Conservation (phyloP, 495 filamentous ascomycete species). For the Penicillium bovifimosum region DNA sequence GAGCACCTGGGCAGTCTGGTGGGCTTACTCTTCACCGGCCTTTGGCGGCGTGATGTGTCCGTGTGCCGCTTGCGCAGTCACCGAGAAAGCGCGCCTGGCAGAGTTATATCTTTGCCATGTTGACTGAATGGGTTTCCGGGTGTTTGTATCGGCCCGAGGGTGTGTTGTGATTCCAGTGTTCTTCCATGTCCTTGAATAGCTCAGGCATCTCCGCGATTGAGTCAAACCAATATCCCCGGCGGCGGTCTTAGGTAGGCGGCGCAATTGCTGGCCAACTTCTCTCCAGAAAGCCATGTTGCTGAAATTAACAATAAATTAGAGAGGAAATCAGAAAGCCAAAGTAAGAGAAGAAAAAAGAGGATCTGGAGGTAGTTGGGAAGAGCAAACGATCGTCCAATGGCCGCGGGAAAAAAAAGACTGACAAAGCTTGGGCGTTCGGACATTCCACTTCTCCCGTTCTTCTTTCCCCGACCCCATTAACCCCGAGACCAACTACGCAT, state of each 20-base stretch:
- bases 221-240: constrained; percentile 27
- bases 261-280: constrained; percentile 34
- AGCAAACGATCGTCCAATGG: constrained; percentile 21
- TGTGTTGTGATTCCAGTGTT: constrained; percentile 16
- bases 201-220: constrained; percentile 32
- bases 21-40: constrained; percentile 87
- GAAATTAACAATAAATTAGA: constrained; percentile 5
- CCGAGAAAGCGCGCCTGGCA: constrained; percentile 58
- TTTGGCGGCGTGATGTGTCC: constrained; percentile 79
- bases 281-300: constrained; percentile 35
- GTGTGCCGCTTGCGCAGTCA: constrained; percentile 55
- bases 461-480: constrained; percentile 12
- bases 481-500: constrained; percentile 19
- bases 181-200: constrained; percentile 19
- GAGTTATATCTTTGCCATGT: constrained; percentile 23
- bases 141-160: constrained; percentile 5
- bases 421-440: constrained; percentile 23
- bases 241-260: constrained; percentile 27
- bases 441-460: constrained; percentile 19
- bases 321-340: neutral
- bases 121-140: constrained; percentile 8
- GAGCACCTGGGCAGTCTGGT: neutral
- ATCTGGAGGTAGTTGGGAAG: constrained; percentile 14
- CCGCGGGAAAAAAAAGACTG: constrained; percentile 24
- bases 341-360: constrained; percentile 8